Evolutionary conservation across 192 early-diverging fungal species (phyloP).

Genomic region (Coemansia sp.): DNA sequence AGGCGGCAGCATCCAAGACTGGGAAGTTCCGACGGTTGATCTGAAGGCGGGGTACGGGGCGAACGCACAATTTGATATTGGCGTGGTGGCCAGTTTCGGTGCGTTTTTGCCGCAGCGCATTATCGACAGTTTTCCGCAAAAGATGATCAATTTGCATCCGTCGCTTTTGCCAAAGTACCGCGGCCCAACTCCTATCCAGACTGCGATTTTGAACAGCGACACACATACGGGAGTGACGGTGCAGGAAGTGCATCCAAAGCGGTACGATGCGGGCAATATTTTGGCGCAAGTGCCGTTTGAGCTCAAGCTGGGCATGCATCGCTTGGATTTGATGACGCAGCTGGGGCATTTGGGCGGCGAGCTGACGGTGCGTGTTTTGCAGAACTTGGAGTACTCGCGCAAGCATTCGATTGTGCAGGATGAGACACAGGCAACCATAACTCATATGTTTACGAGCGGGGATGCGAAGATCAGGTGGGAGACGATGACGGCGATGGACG

Average conservation of each 20-base stretch:
- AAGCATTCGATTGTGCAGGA: conserved; percentile 64
- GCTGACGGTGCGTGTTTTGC: conserved; percentile 16
- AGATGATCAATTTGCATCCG: conserved; percentile 90
- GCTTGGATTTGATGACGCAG: conserved; percentile 11
- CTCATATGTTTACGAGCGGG: conserved; percentile 65
- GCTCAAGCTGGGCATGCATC: background rate
- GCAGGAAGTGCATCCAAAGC: conserved; percentile 73
- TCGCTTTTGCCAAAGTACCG: conserved; percentile 90
- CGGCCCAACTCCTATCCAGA: conserved; percentile 89
- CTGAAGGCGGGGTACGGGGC: background rate
- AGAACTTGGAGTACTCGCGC: conserved; percentile 37
- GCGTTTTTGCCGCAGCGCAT: conserved; percentile 77
- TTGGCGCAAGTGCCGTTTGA: conserved; percentile 59
- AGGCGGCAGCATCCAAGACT: background rate
- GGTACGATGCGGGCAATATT: conserved; percentile 86
- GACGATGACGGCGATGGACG: conserved; percentile 58
- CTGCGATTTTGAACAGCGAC: conserved; percentile 78
- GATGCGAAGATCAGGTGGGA: conserved; percentile 63
- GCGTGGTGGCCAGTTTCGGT: conserved; percentile 92
- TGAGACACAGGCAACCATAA: conserved; percentile 60
- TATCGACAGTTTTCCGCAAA: conserved; percentile 64
- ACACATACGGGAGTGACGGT: conserved; percentile 77
- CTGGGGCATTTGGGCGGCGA: conserved; percentile 20
- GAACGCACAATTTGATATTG: conserved; percentile 67
- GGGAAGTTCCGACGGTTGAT: conserved; percentile 14